These are phyloP conservation scores for Allium cepa DNA, from an alignment of 106 monocot species.

Conservation along the genomic window DNA sequence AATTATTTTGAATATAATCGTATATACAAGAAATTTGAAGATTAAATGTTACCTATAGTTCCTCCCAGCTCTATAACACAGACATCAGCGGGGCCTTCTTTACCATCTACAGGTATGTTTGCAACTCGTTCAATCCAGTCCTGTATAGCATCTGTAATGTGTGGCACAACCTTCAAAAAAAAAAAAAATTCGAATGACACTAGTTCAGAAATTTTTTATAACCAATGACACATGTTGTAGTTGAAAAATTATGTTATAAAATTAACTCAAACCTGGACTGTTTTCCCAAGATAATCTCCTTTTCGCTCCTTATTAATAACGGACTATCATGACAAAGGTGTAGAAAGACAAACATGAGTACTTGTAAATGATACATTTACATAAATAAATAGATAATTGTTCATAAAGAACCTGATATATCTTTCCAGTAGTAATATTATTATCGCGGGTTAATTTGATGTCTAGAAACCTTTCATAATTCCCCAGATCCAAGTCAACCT, in stretches of 20 bases:
- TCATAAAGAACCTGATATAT: slow-evolving; percentile 50
- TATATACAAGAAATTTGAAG: background rate
- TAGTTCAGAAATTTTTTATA: background rate
- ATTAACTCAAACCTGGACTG: slow-evolving; percentile 51
- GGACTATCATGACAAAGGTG: slow-evolving; percentile 25
- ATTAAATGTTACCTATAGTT: slow-evolving; percentile 62
- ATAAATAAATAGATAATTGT: background rate
- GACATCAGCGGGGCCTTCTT: slow-evolving; percentile 81
- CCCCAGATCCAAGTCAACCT: slow-evolving; percentile 70
- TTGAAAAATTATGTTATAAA: background rate
- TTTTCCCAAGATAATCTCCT: slow-evolving; percentile 71
- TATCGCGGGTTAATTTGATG: slow-evolving; percentile 54
- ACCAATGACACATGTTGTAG: background rate
- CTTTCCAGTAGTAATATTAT: slow-evolving; percentile 69
- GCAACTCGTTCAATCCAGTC: slow-evolving; percentile 90
- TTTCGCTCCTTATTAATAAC: slow-evolving; percentile 66
- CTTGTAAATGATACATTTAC: background rate
- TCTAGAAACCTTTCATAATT: slow-evolving; percentile 64
- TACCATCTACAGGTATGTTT: slow-evolving; percentile 71
- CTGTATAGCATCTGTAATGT: slow-evolving; percentile 86
- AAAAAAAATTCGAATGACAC: slow-evolving; percentile 1
- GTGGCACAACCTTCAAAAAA: slow-evolving; percentile 61
- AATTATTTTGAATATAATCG: background rate
- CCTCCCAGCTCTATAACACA: slow-evolving; percentile 94
- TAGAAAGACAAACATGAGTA: slow-evolving; percentile 4